Evolutionary conservation across 2,329 filamentous ascomycete species (phyloP).

Genomic region (Dactylellina haptotyla): DNA sequence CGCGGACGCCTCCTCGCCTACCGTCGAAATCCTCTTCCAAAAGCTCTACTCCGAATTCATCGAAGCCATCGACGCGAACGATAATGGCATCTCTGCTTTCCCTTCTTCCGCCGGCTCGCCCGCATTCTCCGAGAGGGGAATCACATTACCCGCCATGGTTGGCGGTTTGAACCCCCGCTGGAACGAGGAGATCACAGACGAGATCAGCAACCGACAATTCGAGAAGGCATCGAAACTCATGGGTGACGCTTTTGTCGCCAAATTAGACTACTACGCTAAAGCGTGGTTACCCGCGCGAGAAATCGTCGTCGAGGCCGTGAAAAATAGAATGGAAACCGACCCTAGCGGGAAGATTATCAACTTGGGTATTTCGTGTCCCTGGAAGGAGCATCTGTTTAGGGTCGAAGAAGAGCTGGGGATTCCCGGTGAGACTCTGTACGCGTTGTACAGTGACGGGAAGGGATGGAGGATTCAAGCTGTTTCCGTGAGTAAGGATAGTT

Average conservation of each 20-base stretch:
- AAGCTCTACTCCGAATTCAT: conserved; percentile 94
- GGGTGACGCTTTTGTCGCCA: conserved; percentile 85
- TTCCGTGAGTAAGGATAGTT: conserved; percentile 83
- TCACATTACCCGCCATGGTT: conserved; percentile 86
- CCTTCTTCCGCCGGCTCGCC: conserved; percentile 76
- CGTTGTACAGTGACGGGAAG: conserved; percentile 84
- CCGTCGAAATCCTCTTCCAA: conserved; percentile 79
- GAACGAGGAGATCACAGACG: conserved; percentile 74
- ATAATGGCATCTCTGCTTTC: conserved; percentile 90
- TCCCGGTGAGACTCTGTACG: conserved; percentile 74
- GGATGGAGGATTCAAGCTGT: conserved; percentile 93
- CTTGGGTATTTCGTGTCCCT: conserved; percentile 83
- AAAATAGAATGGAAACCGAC: conserved; percentile 74
- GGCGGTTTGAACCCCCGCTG: conserved; percentile 80
- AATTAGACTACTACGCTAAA: conserved; percentile 77
- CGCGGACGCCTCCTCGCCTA: conserved; percentile 70
- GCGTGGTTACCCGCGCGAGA: conserved; percentile 89
- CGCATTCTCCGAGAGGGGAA: conserved; percentile 82
- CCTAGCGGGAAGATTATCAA: conserved; percentile 81
- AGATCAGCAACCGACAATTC: conserved; percentile 83
- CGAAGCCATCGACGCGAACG: conserved; percentile 95
- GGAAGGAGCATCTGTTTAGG: conserved; percentile 95
- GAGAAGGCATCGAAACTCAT: conserved; percentile 80
- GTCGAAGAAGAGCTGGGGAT: conserved; percentile 74
- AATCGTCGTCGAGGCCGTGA: conserved; percentile 80